Evolutionary conservation across 192 early-diverging fungal genomes (phyloP), one percentile per base, ranked within the genome.

Genomic region (Rhizoclosmatium globosum): DNA sequence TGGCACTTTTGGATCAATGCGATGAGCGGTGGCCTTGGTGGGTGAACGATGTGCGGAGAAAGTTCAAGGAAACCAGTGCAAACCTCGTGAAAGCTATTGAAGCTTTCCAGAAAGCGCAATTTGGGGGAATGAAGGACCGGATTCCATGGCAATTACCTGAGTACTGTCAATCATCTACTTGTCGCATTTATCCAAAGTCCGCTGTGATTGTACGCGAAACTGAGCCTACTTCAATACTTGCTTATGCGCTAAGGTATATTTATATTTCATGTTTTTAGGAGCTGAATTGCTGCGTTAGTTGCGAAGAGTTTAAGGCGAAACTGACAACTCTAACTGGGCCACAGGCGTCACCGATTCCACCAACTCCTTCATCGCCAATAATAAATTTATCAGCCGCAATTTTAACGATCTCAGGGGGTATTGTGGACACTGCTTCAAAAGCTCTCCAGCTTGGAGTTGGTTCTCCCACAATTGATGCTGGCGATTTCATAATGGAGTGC

Each of bases 181-280:
- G 68, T 21, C 41, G 9, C 47, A 17, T 46, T 23, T 56, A 7
- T 43, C 77, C 81, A 15, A 74, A 57, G 4, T 78, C 84, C 17
- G 72, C 53, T 42, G 83, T 86, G 44, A 57, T 85, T 44, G 76
- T 86, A 31, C 66, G 81, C 11, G 85, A 86, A 23, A 75, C 84
- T 19, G 85, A 86, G 68, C 84, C 84, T 11, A 82, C 78, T 17
- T 86, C 85, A 1, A 83, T 86, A 44, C 68, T 86, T 59, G 85
- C 85, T 15, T 86, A 83, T 56, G 67, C 78, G 39, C 75, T 86
- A 2, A 77, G 48, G 23, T 79, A 79, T 21, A 0, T 7, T 23
- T 21, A 13, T 23, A 42, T 47, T 7, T 53, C 50, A 53, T 7
- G 17, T 7, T 9, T 62, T 62, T 7, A 39, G 38, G 21, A 62